phyloP scores from a whole-genome alignment of 331 rosid species.

The Quercus phellos region DNA sequence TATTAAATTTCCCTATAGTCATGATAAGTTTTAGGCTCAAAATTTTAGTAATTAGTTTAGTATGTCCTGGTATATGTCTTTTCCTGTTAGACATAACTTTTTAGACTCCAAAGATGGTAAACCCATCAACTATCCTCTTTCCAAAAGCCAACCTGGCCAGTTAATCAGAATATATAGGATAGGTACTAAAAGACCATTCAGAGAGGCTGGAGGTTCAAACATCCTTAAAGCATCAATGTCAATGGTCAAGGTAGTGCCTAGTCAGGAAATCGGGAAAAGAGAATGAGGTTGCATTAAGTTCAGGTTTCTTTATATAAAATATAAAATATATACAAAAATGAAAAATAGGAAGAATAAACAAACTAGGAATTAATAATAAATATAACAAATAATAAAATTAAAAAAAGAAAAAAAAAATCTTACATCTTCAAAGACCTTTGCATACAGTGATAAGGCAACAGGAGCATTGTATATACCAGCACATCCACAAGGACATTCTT shows the following conservation, averaged over 20 bases:
- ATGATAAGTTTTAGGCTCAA: not conserved
- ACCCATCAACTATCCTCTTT: not conserved
- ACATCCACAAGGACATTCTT: slow-evolving; percentile 84
- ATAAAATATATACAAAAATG: not conserved
- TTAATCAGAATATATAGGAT: not conserved
- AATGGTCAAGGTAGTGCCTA: not conserved
- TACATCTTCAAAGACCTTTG: slow-evolving; percentile 96
- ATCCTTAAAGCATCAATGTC: not conserved
- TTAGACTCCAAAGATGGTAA: not conserved
- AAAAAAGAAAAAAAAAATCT: not conserved
- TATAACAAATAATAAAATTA: not conserved
- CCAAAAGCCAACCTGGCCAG: not conserved
- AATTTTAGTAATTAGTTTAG: not conserved
- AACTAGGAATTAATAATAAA: not conserved
- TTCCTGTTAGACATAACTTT: not conserved
- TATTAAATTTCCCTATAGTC: not conserved
- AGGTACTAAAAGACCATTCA: not conserved
- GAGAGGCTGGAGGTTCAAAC: not conserved
- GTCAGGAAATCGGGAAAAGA: not conserved
- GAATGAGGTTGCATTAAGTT: not conserved
- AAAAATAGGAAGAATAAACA: not conserved
- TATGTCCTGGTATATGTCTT: not conserved
- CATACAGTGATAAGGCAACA: slow-evolving; percentile 76
- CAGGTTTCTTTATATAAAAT: no score
- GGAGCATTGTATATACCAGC: slow-evolving; percentile 86